Conservation (phyloP, 2,329 filamentous ascomycete species). For the Acrodontium crateriforme region DNA sequence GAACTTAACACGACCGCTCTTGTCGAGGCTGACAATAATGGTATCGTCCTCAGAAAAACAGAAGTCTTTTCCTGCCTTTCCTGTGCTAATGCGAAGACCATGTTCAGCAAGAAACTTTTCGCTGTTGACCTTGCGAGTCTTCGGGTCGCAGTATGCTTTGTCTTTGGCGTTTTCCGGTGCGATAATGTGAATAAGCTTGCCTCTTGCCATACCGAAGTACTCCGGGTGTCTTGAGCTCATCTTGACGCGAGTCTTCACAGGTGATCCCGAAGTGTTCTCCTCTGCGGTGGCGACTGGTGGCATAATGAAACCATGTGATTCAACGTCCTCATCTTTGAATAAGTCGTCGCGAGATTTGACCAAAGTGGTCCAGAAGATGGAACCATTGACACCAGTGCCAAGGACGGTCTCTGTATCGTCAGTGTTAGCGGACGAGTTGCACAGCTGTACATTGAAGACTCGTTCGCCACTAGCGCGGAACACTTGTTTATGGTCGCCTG, state of each 20-base stretch:
- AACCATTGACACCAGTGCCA: constrained; percentile 84
- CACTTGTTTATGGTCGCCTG: constrained; percentile 79
- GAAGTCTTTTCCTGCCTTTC: constrained; percentile 97
- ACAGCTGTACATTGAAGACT: constrained; percentile 86
- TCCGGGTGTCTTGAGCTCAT: constrained; percentile 79
- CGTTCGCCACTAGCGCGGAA: constrained; percentile 87
- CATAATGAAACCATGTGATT: constrained; percentile 76
- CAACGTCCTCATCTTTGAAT: constrained; percentile 63
- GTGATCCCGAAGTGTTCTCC: constrained; percentile 79
- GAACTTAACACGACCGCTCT: constrained; percentile 91
- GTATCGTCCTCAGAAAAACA: constrained; percentile 94
- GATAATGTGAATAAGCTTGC: constrained; percentile 90
- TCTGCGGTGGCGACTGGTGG: constrained; percentile 76
- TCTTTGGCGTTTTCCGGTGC: constrained; percentile 43
- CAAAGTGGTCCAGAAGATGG: constrained; percentile 89
- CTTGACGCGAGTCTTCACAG: constrained; percentile 89
- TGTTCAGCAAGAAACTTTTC: constrained; percentile 78
- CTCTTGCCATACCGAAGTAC: constrained; percentile 87
- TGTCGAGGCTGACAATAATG: constrained; percentile 87
- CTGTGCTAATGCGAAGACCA: constrained; percentile 84
- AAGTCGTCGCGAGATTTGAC: constrained; percentile 64
- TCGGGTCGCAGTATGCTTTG: constrained; percentile 35
- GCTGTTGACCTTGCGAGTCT: constrained; percentile 57
- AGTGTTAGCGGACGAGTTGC: constrained; percentile 43
- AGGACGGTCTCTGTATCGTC: constrained; percentile 68